Percentiles rank a stretch among this genome's conserved stretches.
These are phyloP conservation scores for Kuraishia ogatae DNA, from an alignment of 805 yeast genomes.

Conservation along the genomic window DNA sequence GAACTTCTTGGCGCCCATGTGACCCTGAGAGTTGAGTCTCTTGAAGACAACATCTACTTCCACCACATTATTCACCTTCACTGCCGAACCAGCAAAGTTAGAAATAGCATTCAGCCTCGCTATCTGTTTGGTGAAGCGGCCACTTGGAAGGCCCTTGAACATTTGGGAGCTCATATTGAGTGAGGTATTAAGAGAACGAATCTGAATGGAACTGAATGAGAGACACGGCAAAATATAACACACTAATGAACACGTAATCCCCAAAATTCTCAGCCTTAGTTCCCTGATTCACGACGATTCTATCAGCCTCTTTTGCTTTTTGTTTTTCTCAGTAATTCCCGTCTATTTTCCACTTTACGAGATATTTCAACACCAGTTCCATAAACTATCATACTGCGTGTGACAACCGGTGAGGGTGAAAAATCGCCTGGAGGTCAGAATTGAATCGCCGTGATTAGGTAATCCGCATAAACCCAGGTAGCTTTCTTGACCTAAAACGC, in stretches of 20 bases:
- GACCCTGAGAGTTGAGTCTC: constrained; percentile 37
- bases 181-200: background rate
- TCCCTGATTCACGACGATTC: no score
- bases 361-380: background rate
- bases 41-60: constrained; percentile 48
- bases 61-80: constrained; percentile 23
- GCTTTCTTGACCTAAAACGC: no score
- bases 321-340: no score
- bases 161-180: constrained; percentile 4
- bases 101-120: constrained; percentile 42
- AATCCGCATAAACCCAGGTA: no score
- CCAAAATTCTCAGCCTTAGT: no score
- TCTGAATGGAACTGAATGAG: background rate
- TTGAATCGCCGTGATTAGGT: no score
- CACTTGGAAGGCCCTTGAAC: constrained; percentile 27
- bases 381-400: background rate
- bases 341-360: background rate
- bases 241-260: background rate
- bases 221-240: background rate
- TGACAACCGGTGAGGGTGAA: background rate
- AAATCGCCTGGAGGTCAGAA: background rate
- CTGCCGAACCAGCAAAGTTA: constrained; percentile 35
- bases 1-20: constrained; percentile 63
- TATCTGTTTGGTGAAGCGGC: constrained; percentile 37
- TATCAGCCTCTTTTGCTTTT: no score